Percentiles rank a stretch among this genome's conserved stretches.
phyloP scores from a whole-genome alignment of 148 eudicot genomes.

The Cornus kousa region DNA sequence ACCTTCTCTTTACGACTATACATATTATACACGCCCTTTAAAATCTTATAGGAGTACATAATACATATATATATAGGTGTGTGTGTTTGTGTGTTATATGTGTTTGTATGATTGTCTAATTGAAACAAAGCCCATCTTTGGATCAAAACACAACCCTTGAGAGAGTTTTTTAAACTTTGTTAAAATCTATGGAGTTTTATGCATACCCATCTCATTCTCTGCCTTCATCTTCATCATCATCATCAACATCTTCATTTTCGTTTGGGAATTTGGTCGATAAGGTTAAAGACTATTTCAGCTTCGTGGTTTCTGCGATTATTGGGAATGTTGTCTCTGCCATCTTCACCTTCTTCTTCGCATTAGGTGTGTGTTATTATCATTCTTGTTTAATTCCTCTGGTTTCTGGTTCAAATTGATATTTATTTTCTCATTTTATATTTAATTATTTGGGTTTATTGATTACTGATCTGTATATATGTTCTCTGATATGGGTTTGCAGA shows the following conservation, averaged over 20 bases:
- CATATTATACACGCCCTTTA: not conserved
- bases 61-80: not conserved
- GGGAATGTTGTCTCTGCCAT: conserved; percentile 84
- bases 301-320: conserved; percentile 62
- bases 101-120: not conserved
- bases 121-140: not conserved
- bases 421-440: too few species aligned
- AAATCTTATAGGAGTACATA: not conserved
- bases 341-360: conserved; percentile 91
- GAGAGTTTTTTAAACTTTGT: not conserved
- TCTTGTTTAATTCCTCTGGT: not conserved
- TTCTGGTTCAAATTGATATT: not conserved
- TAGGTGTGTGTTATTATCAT: conserved; percentile 43
- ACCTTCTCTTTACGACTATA: conserved; percentile 38
- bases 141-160: not conserved
- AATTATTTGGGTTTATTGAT: not conserved
- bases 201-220: conserved; percentile 56
- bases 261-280: conserved; percentile 45
- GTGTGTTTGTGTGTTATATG: not conserved
- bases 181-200: conserved; percentile 40
- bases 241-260: conserved; percentile 28
- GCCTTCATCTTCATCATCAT: conserved; percentile 29
- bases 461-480: not conserved
- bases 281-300: conserved; percentile 54
- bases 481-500: conserved; percentile 5